phyloP scores from a whole-genome alignment of 2,329 filamentous ascomycete species.

The Graphilbum ipis-grandicollis region DNA sequence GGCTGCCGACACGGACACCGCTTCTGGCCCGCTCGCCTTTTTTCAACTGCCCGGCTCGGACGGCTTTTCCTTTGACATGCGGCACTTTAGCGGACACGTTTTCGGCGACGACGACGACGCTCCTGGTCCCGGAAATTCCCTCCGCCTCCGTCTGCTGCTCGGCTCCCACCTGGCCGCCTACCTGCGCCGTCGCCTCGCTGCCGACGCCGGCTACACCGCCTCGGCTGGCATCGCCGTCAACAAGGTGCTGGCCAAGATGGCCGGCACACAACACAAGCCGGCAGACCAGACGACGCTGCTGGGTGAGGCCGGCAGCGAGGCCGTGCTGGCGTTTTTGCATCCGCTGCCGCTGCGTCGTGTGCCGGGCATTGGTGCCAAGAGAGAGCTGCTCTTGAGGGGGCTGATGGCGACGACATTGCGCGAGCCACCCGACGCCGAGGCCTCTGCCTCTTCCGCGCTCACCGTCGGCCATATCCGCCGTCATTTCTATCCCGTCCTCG shows the following conservation, averaged over 20 bases:
- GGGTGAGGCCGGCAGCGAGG: conserved; percentile 26
- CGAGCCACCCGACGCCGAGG: conserved; percentile 12
- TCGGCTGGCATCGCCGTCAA: conserved; percentile 79
- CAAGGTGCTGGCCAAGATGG: conserved; percentile 74
- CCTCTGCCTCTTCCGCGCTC: no score
- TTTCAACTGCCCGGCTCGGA: conserved; percentile 30
- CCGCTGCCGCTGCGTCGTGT: conserved; percentile 59
- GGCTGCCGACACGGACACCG: background rate
- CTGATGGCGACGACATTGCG: conserved; percentile 10
- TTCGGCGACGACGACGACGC: background rate
- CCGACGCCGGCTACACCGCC: conserved; percentile 61
- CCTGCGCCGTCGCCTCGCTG: conserved; percentile 53
- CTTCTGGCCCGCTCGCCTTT: no score
- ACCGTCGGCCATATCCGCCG: no score
- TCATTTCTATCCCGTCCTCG: background rate
- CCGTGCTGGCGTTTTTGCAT: conserved; percentile 56
- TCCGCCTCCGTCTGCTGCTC: conserved; percentile 48
- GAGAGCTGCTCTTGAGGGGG: no score
- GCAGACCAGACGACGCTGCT: conserved; percentile 72
- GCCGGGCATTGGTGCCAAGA: conserved; percentile 71
- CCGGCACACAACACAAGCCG: conserved; percentile 71
- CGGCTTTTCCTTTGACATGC: conserved; percentile 71
- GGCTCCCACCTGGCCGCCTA: conserved; percentile 68
- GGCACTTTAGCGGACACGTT: conserved; percentile 44
- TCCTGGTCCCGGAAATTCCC: no score